A percentile compares a stretch with the other conserved stretches of the same genome.
phyloP scores from a whole-genome alignment of 2,329 filamentous ascomycete species.

The Alternaria angustiovoidea region DNA sequence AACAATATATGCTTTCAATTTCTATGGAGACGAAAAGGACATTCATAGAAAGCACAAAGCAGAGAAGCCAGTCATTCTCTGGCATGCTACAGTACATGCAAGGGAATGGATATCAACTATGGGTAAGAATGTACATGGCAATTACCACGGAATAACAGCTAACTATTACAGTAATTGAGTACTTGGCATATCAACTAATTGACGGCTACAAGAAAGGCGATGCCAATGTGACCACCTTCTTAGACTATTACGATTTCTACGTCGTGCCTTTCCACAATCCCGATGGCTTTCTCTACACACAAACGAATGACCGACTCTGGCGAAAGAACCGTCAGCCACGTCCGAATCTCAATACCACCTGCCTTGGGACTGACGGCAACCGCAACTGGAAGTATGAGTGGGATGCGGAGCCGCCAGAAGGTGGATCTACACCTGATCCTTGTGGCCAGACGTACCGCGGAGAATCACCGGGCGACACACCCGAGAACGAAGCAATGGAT shows the following conservation, averaged over 20 bases:
- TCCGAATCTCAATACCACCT: constrained; percentile 37
- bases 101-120: constrained; percentile 32
- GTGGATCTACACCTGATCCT: constrained; percentile 37
- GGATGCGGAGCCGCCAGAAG: constrained; percentile 38
- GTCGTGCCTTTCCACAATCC: constrained; percentile 46
- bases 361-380: constrained; percentile 46
- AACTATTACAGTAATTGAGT: constrained; percentile 35
- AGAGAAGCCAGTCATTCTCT: constrained; percentile 43
- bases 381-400: constrained; percentile 48
- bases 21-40: constrained; percentile 35
- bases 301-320: constrained; percentile 48
- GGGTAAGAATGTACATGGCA: constrained; percentile 21
- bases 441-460: constrained; percentile 47
- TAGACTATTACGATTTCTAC: constrained; percentile 45
- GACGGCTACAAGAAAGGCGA: constrained; percentile 38
- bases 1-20: constrained; percentile 39
- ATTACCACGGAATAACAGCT: background rate
- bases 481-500: constrained; percentile 52
- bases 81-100: constrained; percentile 47
- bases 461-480: constrained; percentile 39
- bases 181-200: constrained; percentile 41
- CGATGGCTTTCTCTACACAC: constrained; percentile 45
- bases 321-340: constrained; percentile 47
- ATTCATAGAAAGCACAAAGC: constrained; percentile 13
- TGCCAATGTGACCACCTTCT: constrained; percentile 37